Evolutionary conservation across 306 rosid species (phyloP).

Genomic region (Acacia melanoxylon): DNA sequence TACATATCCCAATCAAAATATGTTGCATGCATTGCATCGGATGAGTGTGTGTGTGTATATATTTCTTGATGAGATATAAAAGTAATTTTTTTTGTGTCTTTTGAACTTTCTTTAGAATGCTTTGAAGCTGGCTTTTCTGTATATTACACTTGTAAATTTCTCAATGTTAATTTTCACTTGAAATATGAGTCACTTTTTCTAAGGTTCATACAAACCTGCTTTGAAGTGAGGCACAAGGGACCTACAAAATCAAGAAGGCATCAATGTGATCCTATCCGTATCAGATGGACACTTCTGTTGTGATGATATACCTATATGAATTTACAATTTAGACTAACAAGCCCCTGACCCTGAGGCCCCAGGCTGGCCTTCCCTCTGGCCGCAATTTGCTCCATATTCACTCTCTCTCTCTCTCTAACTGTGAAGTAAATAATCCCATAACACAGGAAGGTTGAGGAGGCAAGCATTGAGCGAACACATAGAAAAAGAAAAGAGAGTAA

Average conservation of each 20-base stretch:
- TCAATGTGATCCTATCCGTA: neutral
- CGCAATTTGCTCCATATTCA: conserved; percentile 23
- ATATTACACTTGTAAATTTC: too few relatives aligned
- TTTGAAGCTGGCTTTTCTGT: too few relatives aligned
- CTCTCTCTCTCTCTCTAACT: neutral
- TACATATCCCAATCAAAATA: neutral
- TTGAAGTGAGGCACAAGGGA: neutral
- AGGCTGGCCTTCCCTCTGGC: neutral
- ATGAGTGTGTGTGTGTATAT: too few relatives aligned
- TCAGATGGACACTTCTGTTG: neutral
- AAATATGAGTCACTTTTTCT: too few relatives aligned
- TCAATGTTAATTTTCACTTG: too few relatives aligned
- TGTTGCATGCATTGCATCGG: neutral
- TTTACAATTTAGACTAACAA: neutral
- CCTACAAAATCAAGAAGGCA: neutral
- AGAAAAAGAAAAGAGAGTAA: neutral
- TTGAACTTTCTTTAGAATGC: too few relatives aligned
- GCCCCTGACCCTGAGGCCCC: neutral
- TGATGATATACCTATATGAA: too few relatives aligned
- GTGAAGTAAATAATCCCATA: conserved; percentile 27
- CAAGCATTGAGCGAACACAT: conserved; percentile 27
- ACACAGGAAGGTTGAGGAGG: conserved; percentile 10
- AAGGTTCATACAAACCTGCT: too few relatives aligned
- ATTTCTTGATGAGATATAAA: too few relatives aligned
- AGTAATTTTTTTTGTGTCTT: too few relatives aligned